Base-by-base conservation (phyloP, 2,329 filamentous ascomycete species). In the Escovopsis sp. region DNA sequence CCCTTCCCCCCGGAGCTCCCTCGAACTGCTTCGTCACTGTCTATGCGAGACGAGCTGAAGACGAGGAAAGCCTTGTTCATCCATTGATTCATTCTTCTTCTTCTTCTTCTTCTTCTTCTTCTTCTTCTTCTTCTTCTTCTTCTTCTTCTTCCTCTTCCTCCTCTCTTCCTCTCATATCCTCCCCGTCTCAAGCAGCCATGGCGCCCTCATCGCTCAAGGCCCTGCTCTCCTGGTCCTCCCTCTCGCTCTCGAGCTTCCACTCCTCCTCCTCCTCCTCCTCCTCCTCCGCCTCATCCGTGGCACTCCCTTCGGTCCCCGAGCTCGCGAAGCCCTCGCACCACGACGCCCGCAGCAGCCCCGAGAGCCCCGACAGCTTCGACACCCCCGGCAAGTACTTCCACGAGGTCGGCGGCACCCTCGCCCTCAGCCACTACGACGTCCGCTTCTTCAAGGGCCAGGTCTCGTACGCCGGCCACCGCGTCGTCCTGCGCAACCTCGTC, bases 371-470 rank as follows among this genome's bases (percentile, higher is more conserved):
- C n/a, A n/a, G n/a, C n/a, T n/a, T n/a, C n/a, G n/a, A n/a, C n/a
- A n/a, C n/a, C n/a, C n/a, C n/a, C n/a, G n/a, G n/a, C 19, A 82
- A 82, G 55, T 82, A 82, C 60, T 82, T 82, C 59, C 65, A 70
- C 44, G 80, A 85, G 55, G 74, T 79, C 0, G 78, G 80, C 40
- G 64, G 62, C 42, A 68, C 69, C 51, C 63, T 75, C 42, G 68
- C 70, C 28, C 69, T 82, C 19, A 73, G 75, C 41, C 84, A 89
- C 63, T 89, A 89, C 60, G 84, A 89, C 59, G 59, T 57, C 23
- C 77, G 85, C 47, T 89, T 72, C 62, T 89, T 82, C 62, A 65
- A 69, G 34, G 62, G 61, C 4, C 62, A 69, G n/a, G 71, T 88
- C 8, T 62, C 69, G 12, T 82, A 87, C 59, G 73, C 75, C 34